Base-by-base conservation (phyloP, 208 protist genomes). In the Leishmania martiniquensis region DNA sequence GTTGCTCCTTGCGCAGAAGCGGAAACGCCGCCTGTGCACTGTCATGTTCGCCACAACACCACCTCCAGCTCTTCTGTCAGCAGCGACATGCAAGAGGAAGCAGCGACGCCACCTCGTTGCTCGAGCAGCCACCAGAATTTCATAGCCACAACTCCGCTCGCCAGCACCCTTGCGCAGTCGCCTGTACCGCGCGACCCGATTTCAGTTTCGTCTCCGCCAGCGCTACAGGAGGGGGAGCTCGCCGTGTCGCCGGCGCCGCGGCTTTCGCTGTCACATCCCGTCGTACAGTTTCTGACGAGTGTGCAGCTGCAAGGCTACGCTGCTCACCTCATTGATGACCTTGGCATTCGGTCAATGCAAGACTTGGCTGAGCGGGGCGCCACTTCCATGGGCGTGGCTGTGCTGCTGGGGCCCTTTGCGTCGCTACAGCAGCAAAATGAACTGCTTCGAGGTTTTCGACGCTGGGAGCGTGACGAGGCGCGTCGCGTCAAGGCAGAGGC, bases 301-400 rank as follows among this genome's bases (percentile, higher is more conserved):
- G 74, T 93, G 39, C 87, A 95, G 72, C 76, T 97, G 37, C 94
- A 97, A 60, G 94, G 94, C 15, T 97, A 89, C 81, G 84, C 85
- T 1, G 73, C 83, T 13, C 72, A 77, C 7, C 63, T 96, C 45
- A 76, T 96, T 52, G 66, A 84, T 5, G 75, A 74, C 17, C 70
- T 74, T 70, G 81, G 78, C 9, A 62, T 95, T 70, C 73, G 68
- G 25, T 85, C 82, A 13, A 82, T 95, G 67, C 77, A 85, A 15
- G 84, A 84, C 10, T 87, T 97, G n/a, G 51, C 76, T 1, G 77
- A 63, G n/a, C 34, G 39, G 22, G 84, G 84, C 9, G 52, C 44
- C 20, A 84, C 74, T 49, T 87, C 88, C 55, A 75, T 83, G 15
- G 83, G 75, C 51, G 92, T 88, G 13, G 85, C 78, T 10, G 32